Percentiles rank a stretch among this genome's conserved stretches.
Conservation (phyloP, 2,329 filamentous ascomycete genomes). For the Biscogniauxia marginata region DNA sequence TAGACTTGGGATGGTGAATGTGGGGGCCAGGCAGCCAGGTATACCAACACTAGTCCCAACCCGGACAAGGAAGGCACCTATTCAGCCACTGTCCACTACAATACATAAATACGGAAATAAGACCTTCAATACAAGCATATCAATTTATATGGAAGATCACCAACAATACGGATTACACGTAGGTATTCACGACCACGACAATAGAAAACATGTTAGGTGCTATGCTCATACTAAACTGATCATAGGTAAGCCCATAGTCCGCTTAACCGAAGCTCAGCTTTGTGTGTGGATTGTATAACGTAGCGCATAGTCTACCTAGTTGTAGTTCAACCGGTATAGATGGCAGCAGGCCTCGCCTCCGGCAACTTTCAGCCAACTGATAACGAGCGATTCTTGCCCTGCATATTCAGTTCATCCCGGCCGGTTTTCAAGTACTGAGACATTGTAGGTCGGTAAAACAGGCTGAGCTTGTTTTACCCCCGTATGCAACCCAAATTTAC, state of each 20-base stretch:
- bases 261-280: neutral
- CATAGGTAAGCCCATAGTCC: neutral
- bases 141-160: neutral
- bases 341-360: neutral
- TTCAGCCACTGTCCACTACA: neutral
- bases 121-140: neutral
- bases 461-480: neutral
- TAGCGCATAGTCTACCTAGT: neutral
- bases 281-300: neutral
- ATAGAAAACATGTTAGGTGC: neutral
- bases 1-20: neutral
- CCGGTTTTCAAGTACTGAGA: neutral
- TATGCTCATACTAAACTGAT: too few species aligned
- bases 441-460: neutral
- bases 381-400: neutral
- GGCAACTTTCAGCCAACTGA: neutral
- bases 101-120: neutral
- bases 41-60: neutral
- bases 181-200: neutral
- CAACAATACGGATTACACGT: neutral
- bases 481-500: constrained; percentile 1
- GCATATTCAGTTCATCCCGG: neutral
- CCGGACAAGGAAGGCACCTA: neutral
- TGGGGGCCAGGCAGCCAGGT: neutral
- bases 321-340: neutral